A percentile compares a stretch with the other conserved stretches of the same genome.
Evolutionary conservation across 2,329 filamentous ascomycete genomes (phyloP).

Genomic region (Fusarium neocosmosporiellum): DNA sequence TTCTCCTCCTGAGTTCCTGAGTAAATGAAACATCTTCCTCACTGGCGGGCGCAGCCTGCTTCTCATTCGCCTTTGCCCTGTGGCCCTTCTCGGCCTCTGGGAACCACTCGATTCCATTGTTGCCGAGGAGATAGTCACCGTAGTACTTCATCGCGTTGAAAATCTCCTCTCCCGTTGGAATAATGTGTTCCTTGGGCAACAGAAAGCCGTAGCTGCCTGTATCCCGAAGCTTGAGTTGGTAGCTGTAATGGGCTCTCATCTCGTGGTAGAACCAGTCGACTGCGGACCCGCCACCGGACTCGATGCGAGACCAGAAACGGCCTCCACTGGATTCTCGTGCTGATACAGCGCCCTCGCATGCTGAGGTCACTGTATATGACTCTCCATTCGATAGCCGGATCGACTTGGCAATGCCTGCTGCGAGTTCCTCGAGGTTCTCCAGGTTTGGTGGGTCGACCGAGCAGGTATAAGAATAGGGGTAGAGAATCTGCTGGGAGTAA

Average conservation of each 20-base stretch:
- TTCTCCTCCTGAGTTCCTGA: constrained; percentile 48
- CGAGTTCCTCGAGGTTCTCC: constrained; percentile 93
- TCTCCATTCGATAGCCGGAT: constrained; percentile 85
- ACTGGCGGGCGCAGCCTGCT: neutral
- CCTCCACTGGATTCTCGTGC: constrained; percentile 37
- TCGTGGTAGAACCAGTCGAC: constrained; percentile 98
- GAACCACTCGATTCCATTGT: constrained; percentile 71
- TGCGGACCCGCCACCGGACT: constrained; percentile 83
- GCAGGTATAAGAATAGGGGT: constrained; percentile 92
- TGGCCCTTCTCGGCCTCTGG: constrained; percentile 39
- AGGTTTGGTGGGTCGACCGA: constrained; percentile 80
- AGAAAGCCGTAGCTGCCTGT: constrained; percentile 95
- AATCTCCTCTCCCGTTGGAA: constrained; percentile 90
- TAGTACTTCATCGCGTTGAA: constrained; percentile 86
- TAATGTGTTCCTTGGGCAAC: constrained; percentile 85
- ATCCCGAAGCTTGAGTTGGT: constrained; percentile 94
- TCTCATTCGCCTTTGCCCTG: constrained; percentile 19
- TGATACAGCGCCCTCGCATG: constrained; percentile 82
- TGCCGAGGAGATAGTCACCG: constrained; percentile 80
- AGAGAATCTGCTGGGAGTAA: constrained; percentile 94
- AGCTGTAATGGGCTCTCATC: constrained; percentile 83
- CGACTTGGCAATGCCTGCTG: constrained; percentile 86
- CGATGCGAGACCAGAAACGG: constrained; percentile 61
- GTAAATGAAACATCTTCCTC: constrained; percentile 27
- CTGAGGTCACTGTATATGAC: constrained; percentile 80